Base-by-base conservation (phyloP, 2,329 filamentous ascomycete species). In the Pseudogymnoascus sp. region DNA sequence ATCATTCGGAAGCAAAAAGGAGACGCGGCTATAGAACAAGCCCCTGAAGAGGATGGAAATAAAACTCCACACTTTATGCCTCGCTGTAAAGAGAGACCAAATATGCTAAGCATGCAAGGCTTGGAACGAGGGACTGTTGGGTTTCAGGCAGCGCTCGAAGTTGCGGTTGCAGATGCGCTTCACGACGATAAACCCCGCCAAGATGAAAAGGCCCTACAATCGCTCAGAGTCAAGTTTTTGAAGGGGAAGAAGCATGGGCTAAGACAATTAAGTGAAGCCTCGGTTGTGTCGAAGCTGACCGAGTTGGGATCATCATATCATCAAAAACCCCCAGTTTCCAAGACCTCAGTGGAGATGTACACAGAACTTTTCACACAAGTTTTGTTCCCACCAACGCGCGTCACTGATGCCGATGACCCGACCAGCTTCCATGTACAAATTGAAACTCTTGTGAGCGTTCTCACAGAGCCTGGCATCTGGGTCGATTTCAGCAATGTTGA, bases 401-500 rank as follows among this genome's bases (percentile, higher is more conserved):
- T 80, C 62, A 81, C 81, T 63, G 85, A 82, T 73, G 79, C 75
- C 68, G 76, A 78, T 30, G 81, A 87, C 67, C 82, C 81, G 4
- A 81, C 83, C 67, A 82, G 86, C 60, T 75, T 91, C 18, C 80
- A 85, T 43, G 84, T 88, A 36, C 88, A 91, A 69, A 89, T 90
- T 61, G 79, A 86, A 65, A 82, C 84, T 3, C 74, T 91, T 15
- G 78, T 90, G 50, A 84, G 84, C 69, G 81, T 87, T 8, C 77
- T 91, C 47, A 82, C 81, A 0, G 75, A 82, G 6, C 79, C 84
- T 60, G 86, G 87, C 61, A 81, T 89, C 50, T 91, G 88, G 88
- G 80, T 88, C 59, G 87, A 91, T 71, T 88, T 91, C 65, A 87
- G 86, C 18, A 79, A 85, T 33, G 84, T 90, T 6, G 87, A 90